Conservation (phyloP, 2,329 filamentous ascomycete genomes). For the Drechmeria coniospora region DNA sequence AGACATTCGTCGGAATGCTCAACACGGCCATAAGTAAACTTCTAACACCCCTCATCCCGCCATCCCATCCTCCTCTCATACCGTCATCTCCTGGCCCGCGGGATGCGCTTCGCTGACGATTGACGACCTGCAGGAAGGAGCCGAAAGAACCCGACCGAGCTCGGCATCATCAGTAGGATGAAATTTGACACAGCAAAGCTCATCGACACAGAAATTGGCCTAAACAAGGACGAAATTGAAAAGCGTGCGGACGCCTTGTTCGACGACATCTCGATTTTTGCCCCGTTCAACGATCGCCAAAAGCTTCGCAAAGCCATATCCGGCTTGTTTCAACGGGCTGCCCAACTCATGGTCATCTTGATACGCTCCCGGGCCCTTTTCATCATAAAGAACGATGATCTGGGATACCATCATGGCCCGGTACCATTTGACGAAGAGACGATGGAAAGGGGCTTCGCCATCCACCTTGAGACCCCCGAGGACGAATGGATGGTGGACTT, state of each 20-base stretch:
- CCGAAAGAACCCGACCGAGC: background rate
- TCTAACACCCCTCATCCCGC: background rate
- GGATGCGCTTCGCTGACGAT: background rate
- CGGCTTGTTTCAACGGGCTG: background rate
- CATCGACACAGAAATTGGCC: background rate
- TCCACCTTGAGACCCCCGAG: too few relatives aligned
- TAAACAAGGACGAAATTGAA: background rate
- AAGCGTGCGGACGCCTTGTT: background rate
- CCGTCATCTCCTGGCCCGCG: too few relatives aligned
- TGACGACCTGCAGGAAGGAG: background rate
- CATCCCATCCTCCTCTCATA: too few relatives aligned
- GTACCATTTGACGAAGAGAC: too few relatives aligned
- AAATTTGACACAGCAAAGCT: slow-evolving; percentile 1
- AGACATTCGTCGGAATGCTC: background rate
- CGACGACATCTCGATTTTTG: background rate
- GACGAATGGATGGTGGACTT: too few relatives aligned
- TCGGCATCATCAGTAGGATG: slow-evolving; percentile 1
- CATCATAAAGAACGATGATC: too few relatives aligned
- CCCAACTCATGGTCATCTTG: slow-evolving; percentile 1
- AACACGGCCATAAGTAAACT: background rate
- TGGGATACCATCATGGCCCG: too few relatives aligned
- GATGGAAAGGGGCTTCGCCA: too few relatives aligned
- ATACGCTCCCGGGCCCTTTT: slow-evolving; percentile 1
- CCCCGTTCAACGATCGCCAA: too few relatives aligned
- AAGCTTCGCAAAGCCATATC: background rate